phyloP scores from a whole-genome alignment of 1,284 basidiomycete genomes.

The Ustilago cynodontis region DNA sequence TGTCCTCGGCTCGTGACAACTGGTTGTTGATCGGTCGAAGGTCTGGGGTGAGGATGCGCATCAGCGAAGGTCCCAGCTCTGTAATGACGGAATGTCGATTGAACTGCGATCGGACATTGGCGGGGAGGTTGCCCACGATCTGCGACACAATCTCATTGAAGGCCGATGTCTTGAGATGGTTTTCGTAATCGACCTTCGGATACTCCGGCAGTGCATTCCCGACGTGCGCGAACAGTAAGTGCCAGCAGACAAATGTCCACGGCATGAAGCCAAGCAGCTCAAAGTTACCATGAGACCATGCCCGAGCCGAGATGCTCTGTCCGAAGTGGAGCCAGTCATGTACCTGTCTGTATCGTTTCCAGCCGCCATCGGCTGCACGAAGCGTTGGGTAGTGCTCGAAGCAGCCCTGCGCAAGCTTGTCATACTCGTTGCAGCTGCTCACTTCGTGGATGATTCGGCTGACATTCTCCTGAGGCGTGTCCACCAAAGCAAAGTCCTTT shows the following conservation, averaged over 20 bases:
- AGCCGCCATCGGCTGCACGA: constrained; percentile 82
- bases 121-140: constrained; percentile 74
- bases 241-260: constrained; percentile 87
- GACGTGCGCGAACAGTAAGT: constrained; percentile 85
- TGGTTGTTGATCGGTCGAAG: constrained; percentile 88
- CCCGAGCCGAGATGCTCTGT: constrained; percentile 72
- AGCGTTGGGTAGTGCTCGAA: constrained; percentile 90
- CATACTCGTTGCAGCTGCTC: constrained; percentile 83
- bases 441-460: constrained; percentile 77
- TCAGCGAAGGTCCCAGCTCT: constrained; percentile 89
- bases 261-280: constrained; percentile 73
- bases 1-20: constrained; percentile 85
- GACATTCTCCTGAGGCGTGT: constrained; percentile 49
- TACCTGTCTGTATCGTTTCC: constrained; percentile 80
- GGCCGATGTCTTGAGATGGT: constrained; percentile 77
- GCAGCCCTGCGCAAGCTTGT: constrained; percentile 86
- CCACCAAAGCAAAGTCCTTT: constrained; percentile 40
- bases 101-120: constrained; percentile 74
- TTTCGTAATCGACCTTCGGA: constrained; percentile 88
- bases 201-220: constrained; percentile 79
- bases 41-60: constrained; percentile 93
- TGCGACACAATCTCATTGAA: constrained; percentile 89
- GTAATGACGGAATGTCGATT: constrained; percentile 74
- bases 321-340: constrained; percentile 86
- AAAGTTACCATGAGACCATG: constrained; percentile 58